A percentile compares a stretch with the other conserved stretches of the same genome.
These are phyloP conservation scores for Daedaleopsis sinensis DNA, from an alignment of 768 basidiomycete genomes.

Conservation along the genomic window DNA sequence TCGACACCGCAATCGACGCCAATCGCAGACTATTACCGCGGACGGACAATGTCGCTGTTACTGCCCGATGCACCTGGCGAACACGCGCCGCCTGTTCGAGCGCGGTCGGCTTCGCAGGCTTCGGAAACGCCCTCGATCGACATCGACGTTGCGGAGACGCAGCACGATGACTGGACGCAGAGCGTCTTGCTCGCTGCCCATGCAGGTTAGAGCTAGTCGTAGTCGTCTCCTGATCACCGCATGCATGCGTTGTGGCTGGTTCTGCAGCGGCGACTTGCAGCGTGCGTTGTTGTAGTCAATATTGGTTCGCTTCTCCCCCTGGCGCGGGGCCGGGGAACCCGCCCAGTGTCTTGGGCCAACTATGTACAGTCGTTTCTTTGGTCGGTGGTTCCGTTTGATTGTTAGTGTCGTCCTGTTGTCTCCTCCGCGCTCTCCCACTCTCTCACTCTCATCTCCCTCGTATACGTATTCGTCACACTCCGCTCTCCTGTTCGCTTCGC, in stretches of 20 bases:
- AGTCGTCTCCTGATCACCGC: neutral
- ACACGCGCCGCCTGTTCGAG: conserved; percentile 2
- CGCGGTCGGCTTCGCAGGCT: conserved; percentile 30
- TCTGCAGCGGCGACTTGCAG: neutral
- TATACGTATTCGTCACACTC: neutral
- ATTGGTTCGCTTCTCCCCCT: neutral
- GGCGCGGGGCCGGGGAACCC: neutral
- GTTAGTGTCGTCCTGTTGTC: conserved; percentile 18
- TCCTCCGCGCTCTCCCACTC: neutral
- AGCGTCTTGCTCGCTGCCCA: conserved; percentile 68
- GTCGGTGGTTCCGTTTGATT: conserved; percentile 1
- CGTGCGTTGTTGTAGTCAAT: neutral
- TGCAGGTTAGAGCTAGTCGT: conserved; percentile 3
- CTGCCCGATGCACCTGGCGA: conserved; percentile 12
- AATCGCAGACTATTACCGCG: conserved; percentile 31
- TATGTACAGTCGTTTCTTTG: conserved; percentile 18
- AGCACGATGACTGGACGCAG: conserved; percentile 69
- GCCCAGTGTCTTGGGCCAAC: neutral
- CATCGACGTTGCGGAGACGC: conserved; percentile 43
- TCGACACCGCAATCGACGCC: conserved; percentile 31
- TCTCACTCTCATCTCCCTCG: neutral
- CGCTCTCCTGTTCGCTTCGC: conserved; percentile 5
- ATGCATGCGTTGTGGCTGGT: conserved; percentile 18
- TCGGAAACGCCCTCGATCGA: conserved; percentile 51
- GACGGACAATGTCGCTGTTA: conserved; percentile 23